phyloP scores from a whole-genome alignment of 2,329 filamentous ascomycete genomes.

The Aspergillus eucalypticola region DNA sequence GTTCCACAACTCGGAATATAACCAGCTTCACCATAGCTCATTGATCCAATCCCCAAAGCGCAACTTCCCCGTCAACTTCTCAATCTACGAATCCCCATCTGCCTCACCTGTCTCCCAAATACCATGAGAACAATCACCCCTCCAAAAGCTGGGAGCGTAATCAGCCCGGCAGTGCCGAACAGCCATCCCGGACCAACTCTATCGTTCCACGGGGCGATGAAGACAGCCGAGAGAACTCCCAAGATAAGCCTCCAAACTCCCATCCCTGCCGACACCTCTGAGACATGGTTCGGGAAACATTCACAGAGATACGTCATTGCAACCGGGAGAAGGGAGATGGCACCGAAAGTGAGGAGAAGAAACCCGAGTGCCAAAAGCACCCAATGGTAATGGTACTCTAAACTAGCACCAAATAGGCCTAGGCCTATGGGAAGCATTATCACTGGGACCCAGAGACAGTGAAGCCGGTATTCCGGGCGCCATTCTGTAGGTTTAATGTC shows the following conservation, averaged over 20 bases:
- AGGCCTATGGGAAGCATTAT: slow-evolving; percentile 34
- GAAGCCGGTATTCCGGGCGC: slow-evolving; percentile 39
- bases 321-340: slow-evolving; percentile 29
- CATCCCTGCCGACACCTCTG: not conserved
- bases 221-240: not conserved
- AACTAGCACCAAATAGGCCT: slow-evolving; percentile 39
- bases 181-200: not conserved
- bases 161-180: not conserved
- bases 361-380: slow-evolving; percentile 42
- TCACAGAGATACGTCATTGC: slow-evolving; percentile 30
- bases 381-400: slow-evolving; percentile 46
- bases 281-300: slow-evolving; percentile 32
- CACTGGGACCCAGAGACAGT: slow-evolving; percentile 25
- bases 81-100: not conserved
- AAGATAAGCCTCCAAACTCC: not conserved
- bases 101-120: not conserved
- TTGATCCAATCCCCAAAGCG: too few species aligned
- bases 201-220: not conserved
- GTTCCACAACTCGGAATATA: too few species aligned
- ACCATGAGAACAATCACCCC: not conserved
- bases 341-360: slow-evolving; percentile 44
- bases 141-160: not conserved
- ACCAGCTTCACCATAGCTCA: too few species aligned
- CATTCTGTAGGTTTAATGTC: slow-evolving; percentile 18
- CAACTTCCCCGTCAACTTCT: not conserved